phyloP scores from a whole-genome alignment of 257 asterid species.

The Handroanthus guayacan region DNA sequence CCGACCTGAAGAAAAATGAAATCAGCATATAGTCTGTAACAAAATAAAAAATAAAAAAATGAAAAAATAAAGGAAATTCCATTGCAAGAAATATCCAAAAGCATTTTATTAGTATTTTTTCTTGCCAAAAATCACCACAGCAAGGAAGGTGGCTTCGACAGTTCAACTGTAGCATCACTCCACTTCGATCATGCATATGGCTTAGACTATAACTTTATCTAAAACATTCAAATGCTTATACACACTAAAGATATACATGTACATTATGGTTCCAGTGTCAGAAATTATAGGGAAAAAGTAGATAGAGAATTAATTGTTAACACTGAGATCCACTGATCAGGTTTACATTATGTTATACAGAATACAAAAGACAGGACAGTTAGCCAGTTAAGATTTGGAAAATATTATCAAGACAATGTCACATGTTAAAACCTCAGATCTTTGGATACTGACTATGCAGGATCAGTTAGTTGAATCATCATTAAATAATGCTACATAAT shows the following conservation, averaged over 20 bases:
- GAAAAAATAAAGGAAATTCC: not conserved
- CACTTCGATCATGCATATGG: constrained; percentile 4
- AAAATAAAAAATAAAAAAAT: not conserved
- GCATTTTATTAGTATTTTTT: constrained; percentile 1
- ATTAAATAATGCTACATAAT: not conserved
- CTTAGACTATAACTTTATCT: constrained; percentile 10
- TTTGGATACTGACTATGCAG: constrained; percentile 14
- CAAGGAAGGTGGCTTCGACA: constrained; percentile 7
- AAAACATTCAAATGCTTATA: not conserved
- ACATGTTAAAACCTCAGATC: not conserved
- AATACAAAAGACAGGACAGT: not conserved
- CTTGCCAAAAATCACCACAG: constrained; percentile 17
- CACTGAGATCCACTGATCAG: not conserved
- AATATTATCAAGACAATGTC: not conserved
- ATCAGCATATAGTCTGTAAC: constrained; percentile 31
- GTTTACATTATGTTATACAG: not conserved
- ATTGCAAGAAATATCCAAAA: constrained; percentile 28
- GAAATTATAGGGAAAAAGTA: not conserved
- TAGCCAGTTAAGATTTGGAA: not conserved
- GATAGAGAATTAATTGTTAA: not conserved
- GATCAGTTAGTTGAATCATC: constrained; percentile 17
- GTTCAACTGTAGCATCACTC: not conserved
- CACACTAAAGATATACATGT: not conserved
- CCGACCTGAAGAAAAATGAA: constrained; percentile 71
- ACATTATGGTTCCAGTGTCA: constrained; percentile 1